Base-by-base conservation (phyloP, 2,329 filamentous ascomycete genomes). In the Epichloe aotearoae region DNA sequence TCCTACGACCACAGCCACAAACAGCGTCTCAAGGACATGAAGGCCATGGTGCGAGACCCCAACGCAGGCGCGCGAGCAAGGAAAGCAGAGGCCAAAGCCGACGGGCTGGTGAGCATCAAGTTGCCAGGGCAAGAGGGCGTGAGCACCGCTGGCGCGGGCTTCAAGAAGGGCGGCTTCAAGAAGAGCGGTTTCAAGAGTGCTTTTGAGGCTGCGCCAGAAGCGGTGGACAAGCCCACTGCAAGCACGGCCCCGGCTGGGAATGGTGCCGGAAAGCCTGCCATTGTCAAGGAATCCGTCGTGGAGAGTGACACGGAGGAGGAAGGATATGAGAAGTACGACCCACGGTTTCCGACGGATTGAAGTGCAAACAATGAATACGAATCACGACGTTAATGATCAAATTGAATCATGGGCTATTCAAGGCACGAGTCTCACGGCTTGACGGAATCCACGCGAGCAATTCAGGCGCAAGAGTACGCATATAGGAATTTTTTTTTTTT, bases 1-100 rank as follows among this genome's bases (percentile, higher is more conserved):
- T 93, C 86, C 61, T 97, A 97, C 68, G 93, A 97, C 64, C 93
- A 98, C 69, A 86, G 87, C 59, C 93, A 98, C 69, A 90, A 89
- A 66, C 89, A 94, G 71, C 84, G 87, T 47, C 78, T 90, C 52
- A 87, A 88, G 67, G 86, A 93, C 61, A 89, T 91, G 86, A 88
- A 88, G 68, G 82, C 86, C 61, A 84, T 90, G 73, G 82, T 85
- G 34, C 81, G 83, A 57, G 83, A 88, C 57, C 82, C 85, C 1
- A 76, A 75, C 50, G 82, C 80, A 23, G 76, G 74, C 14, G 77
- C 75, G 20, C 79, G 81, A 57, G 81, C 84, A 2, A 73, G 82
- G n/a, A 81, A 80, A 59, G 79, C 81, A 36, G 83, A 88, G 62
- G 82, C 82, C 49, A 84, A 84, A 63, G 81, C 82, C 47, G 81